phyloP scores from a whole-genome alignment of 148 eudicot species.

The Cornus controversa region DNA sequence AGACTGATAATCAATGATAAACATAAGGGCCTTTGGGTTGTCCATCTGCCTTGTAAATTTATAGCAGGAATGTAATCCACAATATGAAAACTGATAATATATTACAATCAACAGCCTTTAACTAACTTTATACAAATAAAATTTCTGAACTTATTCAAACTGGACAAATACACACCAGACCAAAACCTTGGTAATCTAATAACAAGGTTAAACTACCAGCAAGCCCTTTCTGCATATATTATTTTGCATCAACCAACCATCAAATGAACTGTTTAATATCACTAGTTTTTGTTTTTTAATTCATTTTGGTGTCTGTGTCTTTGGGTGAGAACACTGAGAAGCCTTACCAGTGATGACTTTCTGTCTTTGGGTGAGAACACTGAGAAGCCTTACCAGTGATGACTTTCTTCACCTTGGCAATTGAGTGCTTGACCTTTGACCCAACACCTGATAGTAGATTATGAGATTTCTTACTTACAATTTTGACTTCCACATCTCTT shows the following conservation, averaged over 20 bases:
- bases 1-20: neutral
- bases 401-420: constrained; percentile 75
- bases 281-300: neutral
- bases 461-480: constrained; percentile 54
- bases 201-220: constrained; percentile 4
- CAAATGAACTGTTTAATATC: neutral
- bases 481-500: constrained; percentile 42
- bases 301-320: constrained; percentile 44
- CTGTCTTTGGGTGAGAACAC: neutral
- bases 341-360: constrained; percentile 66
- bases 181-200: neutral
- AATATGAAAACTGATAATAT: constrained; percentile 6
- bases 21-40: neutral
- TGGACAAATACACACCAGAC: constrained; percentile 2
- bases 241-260: neutral
- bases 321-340: constrained; percentile 20
- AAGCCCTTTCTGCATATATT: constrained; percentile 7
- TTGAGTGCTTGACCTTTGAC: constrained; percentile 70
- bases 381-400: constrained; percentile 61
- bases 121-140: neutral
- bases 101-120: neutral
- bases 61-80: neutral
- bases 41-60: neutral
- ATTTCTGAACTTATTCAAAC: neutral
- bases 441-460: constrained; percentile 67